phyloP scores from a whole-genome alignment of 139 green algal species.

The Micromonas commoda region DNA sequence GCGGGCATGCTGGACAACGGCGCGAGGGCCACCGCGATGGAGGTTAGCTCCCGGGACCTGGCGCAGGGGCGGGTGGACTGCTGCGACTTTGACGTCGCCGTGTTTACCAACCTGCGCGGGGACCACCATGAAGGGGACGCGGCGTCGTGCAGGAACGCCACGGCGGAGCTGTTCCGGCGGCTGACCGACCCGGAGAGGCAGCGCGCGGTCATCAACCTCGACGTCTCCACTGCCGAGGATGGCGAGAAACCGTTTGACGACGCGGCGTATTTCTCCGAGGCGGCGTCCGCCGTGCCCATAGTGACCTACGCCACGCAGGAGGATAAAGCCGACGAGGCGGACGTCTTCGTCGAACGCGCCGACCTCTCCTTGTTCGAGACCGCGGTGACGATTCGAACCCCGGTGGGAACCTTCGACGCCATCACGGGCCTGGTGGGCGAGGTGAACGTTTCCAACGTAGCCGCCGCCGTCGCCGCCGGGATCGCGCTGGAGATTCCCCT shows the following conservation, averaged over 20 bases:
- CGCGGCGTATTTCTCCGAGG: background rate
- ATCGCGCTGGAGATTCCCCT: conserved; percentile 62
- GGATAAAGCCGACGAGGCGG: conserved; percentile 41
- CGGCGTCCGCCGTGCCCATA: conserved; percentile 25
- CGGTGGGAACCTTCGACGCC: conserved; percentile 23
- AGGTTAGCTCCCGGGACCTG: conserved; percentile 49
- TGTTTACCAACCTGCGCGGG: conserved; percentile 66
- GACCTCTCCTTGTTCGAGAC: conserved; percentile 33
- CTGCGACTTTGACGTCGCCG: conserved; percentile 46
- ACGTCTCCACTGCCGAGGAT: background rate
- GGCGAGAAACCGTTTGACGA: background rate
- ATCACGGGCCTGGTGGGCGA: conserved; percentile 58
- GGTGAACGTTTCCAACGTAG: conserved; percentile 82
- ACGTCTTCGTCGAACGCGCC: conserved; percentile 50
- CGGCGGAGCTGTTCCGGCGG: conserved; percentile 51
- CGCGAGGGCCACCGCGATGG: conserved; percentile 57
- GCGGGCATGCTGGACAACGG: conserved; percentile 75
- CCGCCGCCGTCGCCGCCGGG: conserved; percentile 79
- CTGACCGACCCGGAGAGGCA: conserved; percentile 57
- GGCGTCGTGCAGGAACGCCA: conserved; percentile 42
- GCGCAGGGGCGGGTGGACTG: conserved; percentile 27
- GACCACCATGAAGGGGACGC: conserved; percentile 30
- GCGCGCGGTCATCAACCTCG: conserved; percentile 80
- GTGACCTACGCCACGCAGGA: conserved; percentile 44
- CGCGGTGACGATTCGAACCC: conserved; percentile 14